Evolutionary conservation across 441 rosid species (phyloP).

Genomic region (Bruguiera hainesii): DNA sequence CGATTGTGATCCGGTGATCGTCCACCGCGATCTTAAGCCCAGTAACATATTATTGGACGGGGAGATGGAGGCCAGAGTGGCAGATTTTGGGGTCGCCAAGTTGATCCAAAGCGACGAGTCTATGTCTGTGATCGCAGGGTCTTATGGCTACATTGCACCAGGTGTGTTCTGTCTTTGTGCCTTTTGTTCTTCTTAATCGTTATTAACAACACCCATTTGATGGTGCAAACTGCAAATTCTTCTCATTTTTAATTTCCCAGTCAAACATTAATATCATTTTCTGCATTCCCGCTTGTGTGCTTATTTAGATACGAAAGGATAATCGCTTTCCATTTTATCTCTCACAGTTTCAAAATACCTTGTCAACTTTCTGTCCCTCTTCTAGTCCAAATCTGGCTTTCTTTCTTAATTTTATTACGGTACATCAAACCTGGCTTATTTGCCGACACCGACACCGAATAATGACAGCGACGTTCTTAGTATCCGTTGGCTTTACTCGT

Average conservation of each 20-base stretch:
- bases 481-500: not conserved
- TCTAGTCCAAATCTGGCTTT: not conserved
- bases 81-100: slow-evolving; percentile 96
- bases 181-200: not conserved
- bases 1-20: slow-evolving; percentile 91
- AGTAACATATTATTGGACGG: slow-evolving; percentile 76
- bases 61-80: slow-evolving; percentile 96
- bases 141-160: slow-evolving; percentile 98
- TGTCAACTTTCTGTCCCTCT: not conserved
- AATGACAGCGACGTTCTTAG: not conserved
- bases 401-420: no score
- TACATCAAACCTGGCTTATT: not conserved
- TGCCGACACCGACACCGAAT: no score
- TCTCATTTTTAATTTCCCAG: not conserved
- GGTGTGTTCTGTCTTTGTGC: slow-evolving; percentile 36
- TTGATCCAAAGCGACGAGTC: slow-evolving; percentile 79
- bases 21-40: slow-evolving; percentile 92
- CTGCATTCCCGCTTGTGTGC: not conserved
- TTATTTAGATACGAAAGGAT: no score
- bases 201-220: not conserved
- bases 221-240: no score
- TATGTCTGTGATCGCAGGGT: slow-evolving; percentile 97
- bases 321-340: no score
- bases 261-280: not conserved
- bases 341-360: not conserved